Conservation (phyloP, 2,329 filamentous ascomycete species). For the Blastomyces percursus region DNA sequence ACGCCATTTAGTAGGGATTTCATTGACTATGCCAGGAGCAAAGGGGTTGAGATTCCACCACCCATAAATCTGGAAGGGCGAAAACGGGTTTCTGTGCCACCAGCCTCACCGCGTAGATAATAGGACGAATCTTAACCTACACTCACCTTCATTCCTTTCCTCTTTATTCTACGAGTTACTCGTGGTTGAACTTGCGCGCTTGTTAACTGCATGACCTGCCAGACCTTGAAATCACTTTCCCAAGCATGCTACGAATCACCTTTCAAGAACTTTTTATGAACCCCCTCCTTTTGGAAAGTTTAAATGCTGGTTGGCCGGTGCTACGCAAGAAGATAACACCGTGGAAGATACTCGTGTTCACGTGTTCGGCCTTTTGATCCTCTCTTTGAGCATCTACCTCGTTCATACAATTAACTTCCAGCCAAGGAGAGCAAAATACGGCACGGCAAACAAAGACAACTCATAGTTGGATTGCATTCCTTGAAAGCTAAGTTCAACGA, state of each 20-base stretch:
- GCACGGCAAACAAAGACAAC: neutral
- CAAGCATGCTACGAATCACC: neutral
- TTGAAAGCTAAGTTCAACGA: neutral
- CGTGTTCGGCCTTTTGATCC: neutral
- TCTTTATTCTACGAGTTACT: neutral
- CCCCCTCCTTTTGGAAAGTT: neutral
- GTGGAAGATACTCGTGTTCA: neutral
- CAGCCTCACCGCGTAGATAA: neutral
- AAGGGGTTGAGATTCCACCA: conserved; percentile 7
- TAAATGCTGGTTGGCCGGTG: neutral
- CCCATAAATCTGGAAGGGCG: neutral
- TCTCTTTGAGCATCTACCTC: neutral
- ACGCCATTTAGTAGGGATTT: conserved; percentile 10
- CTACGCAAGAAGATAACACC: neutral
- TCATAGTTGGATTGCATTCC: neutral
- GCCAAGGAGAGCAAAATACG: neutral
- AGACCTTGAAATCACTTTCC: neutral
- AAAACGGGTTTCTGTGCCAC: neutral
- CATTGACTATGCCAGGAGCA: conserved; percentile 11
- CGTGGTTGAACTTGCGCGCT: neutral
- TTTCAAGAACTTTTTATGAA: neutral
- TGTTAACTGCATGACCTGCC: neutral
- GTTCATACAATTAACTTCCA: neutral
- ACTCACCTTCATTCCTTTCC: neutral
- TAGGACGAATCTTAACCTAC: neutral